phyloP scores from a whole-genome alignment of 345 rosid genomes.

The Conringia planisiliqua region DNA sequence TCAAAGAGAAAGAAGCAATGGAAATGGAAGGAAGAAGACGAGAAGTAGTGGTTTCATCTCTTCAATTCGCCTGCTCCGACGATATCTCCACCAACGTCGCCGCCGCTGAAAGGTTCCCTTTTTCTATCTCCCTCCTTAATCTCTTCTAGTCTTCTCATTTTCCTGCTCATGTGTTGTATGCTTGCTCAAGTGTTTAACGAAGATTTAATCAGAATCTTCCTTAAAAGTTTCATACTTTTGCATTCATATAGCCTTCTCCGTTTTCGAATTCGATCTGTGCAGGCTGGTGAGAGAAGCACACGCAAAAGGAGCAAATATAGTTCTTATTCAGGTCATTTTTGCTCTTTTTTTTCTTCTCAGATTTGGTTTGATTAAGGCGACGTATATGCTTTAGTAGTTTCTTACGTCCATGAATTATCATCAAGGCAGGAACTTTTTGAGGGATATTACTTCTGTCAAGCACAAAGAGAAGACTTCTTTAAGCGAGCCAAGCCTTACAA shows the following conservation, averaged over 20 bases:
- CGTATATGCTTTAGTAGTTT: not conserved
- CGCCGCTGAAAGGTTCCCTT: slow-evolving; percentile 69
- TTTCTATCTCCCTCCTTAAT: not conserved
- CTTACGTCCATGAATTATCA: not conserved
- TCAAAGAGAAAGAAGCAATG: not conserved
- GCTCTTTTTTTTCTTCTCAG: not conserved
- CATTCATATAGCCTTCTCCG: not conserved
- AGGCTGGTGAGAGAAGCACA: slow-evolving; percentile 49
- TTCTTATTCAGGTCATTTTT: slow-evolving; percentile 77
- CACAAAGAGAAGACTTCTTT: slow-evolving; percentile 85
- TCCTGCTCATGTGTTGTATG: not conserved
- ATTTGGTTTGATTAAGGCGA: not conserved
- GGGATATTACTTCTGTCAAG: slow-evolving; percentile 96
- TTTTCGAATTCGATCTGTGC: not conserved
- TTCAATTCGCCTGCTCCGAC: slow-evolving; percentile 84
- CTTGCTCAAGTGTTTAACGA: not conserved
- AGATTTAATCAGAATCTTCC: not conserved
- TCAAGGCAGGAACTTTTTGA: slow-evolving; percentile 80
- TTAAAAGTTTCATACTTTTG: not conserved
- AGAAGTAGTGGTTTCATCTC: slow-evolving; percentile 62
- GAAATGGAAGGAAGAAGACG: slow-evolving; percentile 29
- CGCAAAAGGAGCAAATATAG: slow-evolving; percentile 67
- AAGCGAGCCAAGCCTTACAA: slow-evolving; percentile 78
- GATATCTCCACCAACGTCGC: slow-evolving; percentile 67
- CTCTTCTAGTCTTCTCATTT: too few relatives aligned